Evolutionary conservation across 1,284 basidiomycete species (phyloP).

Genomic region (Microbotryomycetes sp.): DNA sequence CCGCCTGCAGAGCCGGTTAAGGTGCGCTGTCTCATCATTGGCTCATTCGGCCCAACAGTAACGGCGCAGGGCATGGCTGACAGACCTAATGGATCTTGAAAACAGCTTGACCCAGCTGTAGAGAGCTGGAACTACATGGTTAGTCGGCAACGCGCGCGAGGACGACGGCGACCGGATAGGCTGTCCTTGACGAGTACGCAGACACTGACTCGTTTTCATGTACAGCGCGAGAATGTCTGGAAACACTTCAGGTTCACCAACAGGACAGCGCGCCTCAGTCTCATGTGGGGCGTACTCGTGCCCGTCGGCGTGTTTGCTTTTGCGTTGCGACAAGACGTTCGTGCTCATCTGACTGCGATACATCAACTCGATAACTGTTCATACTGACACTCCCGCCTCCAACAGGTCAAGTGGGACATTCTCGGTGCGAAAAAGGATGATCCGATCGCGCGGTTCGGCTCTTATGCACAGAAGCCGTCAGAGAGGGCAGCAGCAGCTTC

Average conservation of each 20-base stretch:
- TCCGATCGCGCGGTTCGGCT: conserved; percentile 25
- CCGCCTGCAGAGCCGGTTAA: conserved; percentile 21
- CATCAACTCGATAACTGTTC: not conserved
- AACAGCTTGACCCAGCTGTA: conserved; percentile 26
- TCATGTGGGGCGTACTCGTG: conserved; percentile 30
- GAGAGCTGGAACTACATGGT: conserved; percentile 31
- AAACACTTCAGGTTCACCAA: conserved; percentile 35
- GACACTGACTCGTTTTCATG: no score
- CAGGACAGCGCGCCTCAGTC: conserved; percentile 27
- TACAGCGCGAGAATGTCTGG: conserved; percentile 30
- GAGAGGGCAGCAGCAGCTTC: conserved; percentile 13
- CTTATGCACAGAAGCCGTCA: conserved; percentile 4
- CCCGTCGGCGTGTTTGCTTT: conserved; percentile 25
- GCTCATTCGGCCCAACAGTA: not conserved
- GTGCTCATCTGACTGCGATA: not conserved
- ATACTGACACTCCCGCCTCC: no score
- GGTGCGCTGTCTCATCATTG: not conserved
- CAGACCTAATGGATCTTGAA: no score
- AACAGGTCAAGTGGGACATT: conserved; percentile 33
- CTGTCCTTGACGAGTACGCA: no score
- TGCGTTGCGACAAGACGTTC: conserved; percentile 22
- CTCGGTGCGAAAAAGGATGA: conserved; percentile 17
- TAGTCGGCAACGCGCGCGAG: not conserved
- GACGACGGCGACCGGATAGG: no score
- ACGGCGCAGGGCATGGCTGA: no score